These are phyloP conservation scores for Fusarium udum DNA, from an alignment of 2,329 filamentous ascomycete species.

Conservation along the genomic window DNA sequence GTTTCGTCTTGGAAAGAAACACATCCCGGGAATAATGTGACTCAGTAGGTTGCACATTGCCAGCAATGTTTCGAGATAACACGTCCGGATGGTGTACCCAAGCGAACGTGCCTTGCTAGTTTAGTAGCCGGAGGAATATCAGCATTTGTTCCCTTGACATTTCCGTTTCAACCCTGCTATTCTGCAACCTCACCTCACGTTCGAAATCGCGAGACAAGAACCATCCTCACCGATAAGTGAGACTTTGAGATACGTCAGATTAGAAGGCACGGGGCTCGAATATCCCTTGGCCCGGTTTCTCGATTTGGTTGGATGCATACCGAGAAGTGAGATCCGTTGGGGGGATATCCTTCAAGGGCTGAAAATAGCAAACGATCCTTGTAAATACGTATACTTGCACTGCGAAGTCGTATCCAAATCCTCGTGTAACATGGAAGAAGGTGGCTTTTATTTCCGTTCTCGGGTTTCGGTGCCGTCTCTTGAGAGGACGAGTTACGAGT, in stretches of 20 bases:
- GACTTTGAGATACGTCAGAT: constrained; percentile 16
- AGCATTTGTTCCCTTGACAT: not conserved
- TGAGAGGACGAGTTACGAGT: not conserved
- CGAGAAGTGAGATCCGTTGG: constrained; percentile 9
- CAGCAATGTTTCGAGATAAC: constrained; percentile 8
- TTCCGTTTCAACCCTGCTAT: constrained; percentile 16
- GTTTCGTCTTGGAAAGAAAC: not conserved
- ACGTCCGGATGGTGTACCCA: constrained; percentile 23
- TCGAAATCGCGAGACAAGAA: not conserved
- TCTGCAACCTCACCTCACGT: constrained; percentile 9
- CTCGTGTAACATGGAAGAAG: not conserved
- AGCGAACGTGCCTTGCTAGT: not conserved
- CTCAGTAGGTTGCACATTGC: constrained; percentile 8
- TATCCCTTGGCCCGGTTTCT: not conserved
- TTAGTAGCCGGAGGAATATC: not conserved
- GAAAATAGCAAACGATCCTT: constrained; percentile 28
- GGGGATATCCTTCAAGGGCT: constrained; percentile 1
- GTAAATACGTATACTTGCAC: not conserved
- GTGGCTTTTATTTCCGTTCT: constrained; percentile 4
- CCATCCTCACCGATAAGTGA: constrained; percentile 8
- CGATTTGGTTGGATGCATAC: constrained; percentile 19
- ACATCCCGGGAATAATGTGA: constrained; percentile 12
- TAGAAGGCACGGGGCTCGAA: constrained; percentile 4
- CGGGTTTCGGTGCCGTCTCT: not conserved
- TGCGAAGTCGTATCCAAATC: constrained; percentile 2